Base-by-base conservation (phyloP, 2,329 filamentous ascomycete genomes). In the Spiromastix sp. region DNA sequence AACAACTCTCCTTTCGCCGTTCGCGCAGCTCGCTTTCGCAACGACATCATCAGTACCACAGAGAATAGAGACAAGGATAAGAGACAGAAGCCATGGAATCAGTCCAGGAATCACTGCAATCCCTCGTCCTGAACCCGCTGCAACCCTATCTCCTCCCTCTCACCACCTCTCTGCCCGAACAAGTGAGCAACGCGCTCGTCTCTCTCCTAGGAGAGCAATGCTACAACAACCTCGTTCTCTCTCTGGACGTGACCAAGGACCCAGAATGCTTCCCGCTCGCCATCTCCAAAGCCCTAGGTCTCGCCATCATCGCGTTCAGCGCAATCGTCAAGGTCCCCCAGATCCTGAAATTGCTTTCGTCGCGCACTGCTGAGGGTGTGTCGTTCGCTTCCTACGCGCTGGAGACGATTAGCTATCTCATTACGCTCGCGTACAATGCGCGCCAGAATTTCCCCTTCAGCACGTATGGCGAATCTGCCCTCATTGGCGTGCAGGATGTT, bases 321-420 rank as follows among this genome's bases (percentile, higher is more conserved):
- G 79, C 84, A 36, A 77, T 96, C 50, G 87, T 98, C 68, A 98
- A 98, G 67, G 78, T 98, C 17, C 91, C 91, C 0, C 91, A 98
- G 68, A 89, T 98, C 56, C 61, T 95, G 59, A 98, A 98, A 69
- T 78, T 98, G 34, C 63, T 91, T 52, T 71, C 71, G 53, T 86
- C 85, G 31, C 74, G 78, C 51, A 94, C 85, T 32, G 78, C 86
- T 18, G 74, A 77, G 29, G 91, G 91, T 48, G 74, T 98, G 42
- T 85, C 79, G 32, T 93, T 96, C 64, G 72, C 93, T 29, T 82
- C 84, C 20, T 96, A 95, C 67, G 71, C 91, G 21, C 84, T 98
- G 56, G 91, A 98, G 68, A 95, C 86, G 6, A 71, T 75, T 37
- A 77, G 81, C 39, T 89, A 93, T 64, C 71, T 95, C 50, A 93